A percentile compares a stretch with the other conserved stretches of the same genome.
Conservation (phyloP, 768 basidiomycete genomes). For the Boletus reticulatus region DNA sequence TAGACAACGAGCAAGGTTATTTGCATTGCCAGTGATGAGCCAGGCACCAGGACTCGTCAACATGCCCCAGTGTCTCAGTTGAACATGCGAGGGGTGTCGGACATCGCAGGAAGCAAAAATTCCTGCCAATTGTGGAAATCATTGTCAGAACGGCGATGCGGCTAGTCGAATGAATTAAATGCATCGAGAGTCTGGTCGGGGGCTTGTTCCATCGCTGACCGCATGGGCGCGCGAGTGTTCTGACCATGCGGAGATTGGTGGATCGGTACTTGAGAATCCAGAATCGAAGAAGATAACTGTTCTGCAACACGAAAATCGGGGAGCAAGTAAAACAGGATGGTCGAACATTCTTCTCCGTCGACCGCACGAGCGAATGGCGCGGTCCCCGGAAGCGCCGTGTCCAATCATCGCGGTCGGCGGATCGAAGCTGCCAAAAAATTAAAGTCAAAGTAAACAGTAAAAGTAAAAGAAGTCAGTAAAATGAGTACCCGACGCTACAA, state of each 20-base stretch:
- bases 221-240: neutral
- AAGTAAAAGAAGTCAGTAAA: slow-evolving; percentile 13
- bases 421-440: slow-evolving; percentile 6
- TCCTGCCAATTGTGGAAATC: neutral
- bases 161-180: neutral
- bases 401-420: neutral
- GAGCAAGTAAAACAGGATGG: slow-evolving; percentile 1
- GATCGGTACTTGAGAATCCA: neutral
- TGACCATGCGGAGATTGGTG: neutral
- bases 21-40: neutral
- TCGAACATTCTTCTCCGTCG: neutral
- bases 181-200: neutral
- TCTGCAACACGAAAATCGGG: neutral
- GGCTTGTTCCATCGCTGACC: neutral
- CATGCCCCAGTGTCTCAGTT: slow-evolving; percentile 11
- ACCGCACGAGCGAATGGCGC: neutral
- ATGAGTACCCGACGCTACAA: neutral
- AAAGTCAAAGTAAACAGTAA: neutral
- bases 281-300: neutral
- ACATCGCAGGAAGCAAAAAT: slow-evolving; percentile 2
- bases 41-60: slow-evolving; percentile 1
- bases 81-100: neutral
- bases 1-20: neutral
- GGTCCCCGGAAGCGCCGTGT: neutral
- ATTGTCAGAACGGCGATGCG: neutral